These are phyloP conservation scores for Wallacemonas sp. DNA, from an alignment of 208 protist genomes.

Conservation along the genomic window DNA sequence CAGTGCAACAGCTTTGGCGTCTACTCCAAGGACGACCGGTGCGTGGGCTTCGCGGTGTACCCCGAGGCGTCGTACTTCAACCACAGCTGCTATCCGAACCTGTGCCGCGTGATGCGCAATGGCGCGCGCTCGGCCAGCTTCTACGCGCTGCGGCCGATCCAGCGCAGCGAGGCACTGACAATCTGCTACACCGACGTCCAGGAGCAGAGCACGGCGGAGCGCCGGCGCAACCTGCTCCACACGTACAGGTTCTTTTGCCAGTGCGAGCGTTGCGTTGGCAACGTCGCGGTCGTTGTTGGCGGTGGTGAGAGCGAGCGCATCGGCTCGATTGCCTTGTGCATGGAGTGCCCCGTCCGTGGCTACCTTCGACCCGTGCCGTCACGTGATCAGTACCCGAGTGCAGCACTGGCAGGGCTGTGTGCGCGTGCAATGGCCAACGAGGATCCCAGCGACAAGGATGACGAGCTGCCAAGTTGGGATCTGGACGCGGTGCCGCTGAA, in stretches of 20 bases:
- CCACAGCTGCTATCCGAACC: conserved; percentile 69
- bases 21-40: conserved; percentile 40
- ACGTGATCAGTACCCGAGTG: neutral
- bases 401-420: neutral
- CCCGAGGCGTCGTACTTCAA: conserved; percentile 80
- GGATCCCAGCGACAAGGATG: neutral
- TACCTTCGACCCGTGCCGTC: conserved; percentile 51
- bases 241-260: conserved; percentile 72
- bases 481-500: conserved; percentile 2
- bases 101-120: conserved; percentile 66
- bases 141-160: conserved; percentile 64
- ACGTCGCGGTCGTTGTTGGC: neutral
- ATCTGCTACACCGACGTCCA: conserved; percentile 80
- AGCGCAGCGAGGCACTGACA: conserved; percentile 42
- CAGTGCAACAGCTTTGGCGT: conserved; percentile 77
- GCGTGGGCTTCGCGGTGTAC: conserved; percentile 56
- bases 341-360: conserved; percentile 39
- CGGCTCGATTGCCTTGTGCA: conserved; percentile 33
- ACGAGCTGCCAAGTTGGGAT: neutral
- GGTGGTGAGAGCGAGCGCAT: neutral
- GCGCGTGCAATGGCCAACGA: conserved; percentile 2
- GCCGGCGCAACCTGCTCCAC: conserved; percentile 47
- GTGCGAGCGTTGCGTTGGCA: conserved; percentile 56
- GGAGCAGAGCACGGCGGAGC: conserved; percentile 54
- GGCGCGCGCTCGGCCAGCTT: conserved; percentile 48